A percentile compares a stretch with the other conserved stretches of the same genome.
Evolutionary conservation across 2,329 filamentous ascomycete genomes (phyloP).

Genomic region (Pseudopyrenochaeta lycopersici): DNA sequence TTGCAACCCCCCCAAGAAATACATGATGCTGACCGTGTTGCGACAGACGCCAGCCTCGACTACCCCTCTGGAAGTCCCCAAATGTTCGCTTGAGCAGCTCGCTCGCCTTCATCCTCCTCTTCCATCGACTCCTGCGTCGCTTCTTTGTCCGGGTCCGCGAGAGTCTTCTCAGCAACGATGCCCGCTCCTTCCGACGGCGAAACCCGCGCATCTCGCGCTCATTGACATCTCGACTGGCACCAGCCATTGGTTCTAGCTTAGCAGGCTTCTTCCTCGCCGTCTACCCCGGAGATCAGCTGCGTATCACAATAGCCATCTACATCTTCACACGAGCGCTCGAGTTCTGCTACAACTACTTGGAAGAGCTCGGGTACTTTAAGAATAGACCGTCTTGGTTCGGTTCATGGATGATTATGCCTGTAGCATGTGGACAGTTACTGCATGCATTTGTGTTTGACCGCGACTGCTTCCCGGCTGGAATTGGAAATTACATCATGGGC

Average conservation of each 20-base stretch:
- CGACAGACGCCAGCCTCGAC: conserved; percentile 47
- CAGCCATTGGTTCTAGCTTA: conserved; percentile 87
- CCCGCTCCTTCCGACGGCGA: conserved; percentile 79
- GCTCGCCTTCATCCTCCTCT: conserved; percentile 82
- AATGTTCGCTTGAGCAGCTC: conserved; percentile 82
- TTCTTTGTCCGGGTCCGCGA: conserved; percentile 84
- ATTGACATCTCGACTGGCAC: conserved; percentile 83
- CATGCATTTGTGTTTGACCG: conserved; percentile 62
- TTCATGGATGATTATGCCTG: conserved; percentile 61
- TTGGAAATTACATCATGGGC: conserved; percentile 72
- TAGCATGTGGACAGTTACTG: conserved; percentile 59
- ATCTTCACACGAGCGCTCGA: conserved; percentile 82
- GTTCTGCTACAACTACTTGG: conserved; percentile 83
- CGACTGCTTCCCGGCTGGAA: conserved; percentile 63
- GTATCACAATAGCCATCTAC: conserved; percentile 84
- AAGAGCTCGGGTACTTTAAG: conserved; percentile 72
- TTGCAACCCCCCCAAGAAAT: background rate
- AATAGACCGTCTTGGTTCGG: conserved; percentile 73
- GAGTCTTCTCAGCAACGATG: conserved; percentile 81
- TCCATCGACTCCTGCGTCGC: conserved; percentile 88
- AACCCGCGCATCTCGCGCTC: conserved; percentile 80
- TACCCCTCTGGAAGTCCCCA: conserved; percentile 63
- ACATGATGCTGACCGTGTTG: background rate
- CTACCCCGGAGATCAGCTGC: conserved; percentile 74
- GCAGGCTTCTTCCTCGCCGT: conserved; percentile 85